phyloP scores from a whole-genome alignment of 2,329 filamentous ascomycete genomes.

The Colletotrichum sp. region DNA sequence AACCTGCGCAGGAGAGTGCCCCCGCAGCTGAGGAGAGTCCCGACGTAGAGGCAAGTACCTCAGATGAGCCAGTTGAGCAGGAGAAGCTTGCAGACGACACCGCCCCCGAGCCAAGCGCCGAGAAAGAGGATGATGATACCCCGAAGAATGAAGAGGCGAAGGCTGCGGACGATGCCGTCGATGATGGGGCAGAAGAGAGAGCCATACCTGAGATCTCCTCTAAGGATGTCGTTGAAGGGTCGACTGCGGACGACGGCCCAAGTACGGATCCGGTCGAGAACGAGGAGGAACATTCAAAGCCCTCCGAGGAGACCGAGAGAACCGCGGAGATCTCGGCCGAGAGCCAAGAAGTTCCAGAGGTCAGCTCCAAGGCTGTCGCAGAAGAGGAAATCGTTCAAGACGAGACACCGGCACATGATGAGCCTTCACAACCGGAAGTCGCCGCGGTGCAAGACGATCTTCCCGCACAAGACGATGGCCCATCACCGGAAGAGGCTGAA shows the following conservation, averaged over 20 bases:
- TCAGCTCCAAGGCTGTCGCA: background rate
- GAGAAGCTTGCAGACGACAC: background rate
- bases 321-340: background rate
- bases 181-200: background rate
- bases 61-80: background rate
- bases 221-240: background rate
- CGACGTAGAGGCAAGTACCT: background rate
- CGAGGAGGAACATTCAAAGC: background rate
- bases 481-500: background rate
- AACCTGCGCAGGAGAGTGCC: background rate
- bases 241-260: background rate
- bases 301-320: background rate
- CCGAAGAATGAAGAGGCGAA: background rate
- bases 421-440: background rate
- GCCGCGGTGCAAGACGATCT: background rate
- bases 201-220: background rate
- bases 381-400: background rate
- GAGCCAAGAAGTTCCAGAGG: background rate
- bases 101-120: background rate
- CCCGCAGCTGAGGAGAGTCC: background rate
- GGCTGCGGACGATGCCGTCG: background rate
- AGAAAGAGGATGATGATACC: slow-evolving; percentile 15
- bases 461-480: background rate
- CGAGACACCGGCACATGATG: background rate
- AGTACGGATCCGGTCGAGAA: background rate